Evolutionary conservation across 2,329 filamentous ascomycete genomes (phyloP).

Genomic region (Talaromyces albobiverticillius): DNA sequence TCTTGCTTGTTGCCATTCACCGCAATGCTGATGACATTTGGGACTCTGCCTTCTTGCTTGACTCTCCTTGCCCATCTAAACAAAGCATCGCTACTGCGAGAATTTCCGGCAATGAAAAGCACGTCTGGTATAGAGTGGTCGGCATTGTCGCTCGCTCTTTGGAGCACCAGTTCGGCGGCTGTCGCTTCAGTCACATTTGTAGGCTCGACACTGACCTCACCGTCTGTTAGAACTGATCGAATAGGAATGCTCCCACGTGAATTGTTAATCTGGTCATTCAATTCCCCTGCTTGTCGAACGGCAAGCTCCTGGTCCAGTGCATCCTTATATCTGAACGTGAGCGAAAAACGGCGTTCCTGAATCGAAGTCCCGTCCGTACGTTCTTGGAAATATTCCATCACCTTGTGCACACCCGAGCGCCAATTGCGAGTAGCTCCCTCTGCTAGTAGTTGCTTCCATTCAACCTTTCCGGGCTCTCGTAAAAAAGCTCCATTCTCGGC

Average conservation of each 20-base stretch:
- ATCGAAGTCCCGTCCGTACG: constrained; percentile 81
- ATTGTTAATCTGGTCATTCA: constrained; percentile 90
- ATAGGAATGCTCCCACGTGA: constrained; percentile 78
- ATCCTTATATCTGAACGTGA: constrained; percentile 82
- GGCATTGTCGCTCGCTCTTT: constrained; percentile 31
- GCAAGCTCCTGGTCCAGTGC: constrained; percentile 73
- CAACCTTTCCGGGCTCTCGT: constrained; percentile 60
- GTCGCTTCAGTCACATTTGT: constrained; percentile 82
- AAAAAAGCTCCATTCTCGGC: constrained; percentile 92
- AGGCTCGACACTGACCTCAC: constrained; percentile 78
- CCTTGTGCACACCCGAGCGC: constrained; percentile 77
- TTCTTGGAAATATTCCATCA: constrained; percentile 84
- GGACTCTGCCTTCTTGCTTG: constrained; percentile 53
- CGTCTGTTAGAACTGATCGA: constrained; percentile 76
- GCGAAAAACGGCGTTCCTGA: constrained; percentile 79
- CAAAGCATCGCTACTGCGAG: constrained; percentile 83
- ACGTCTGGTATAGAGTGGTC: constrained; percentile 64
- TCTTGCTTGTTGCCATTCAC: constrained; percentile 70
- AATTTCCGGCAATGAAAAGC: constrained; percentile 81
- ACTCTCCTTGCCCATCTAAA: constrained; percentile 91
- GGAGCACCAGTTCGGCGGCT: constrained; percentile 69
- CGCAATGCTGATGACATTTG: constrained; percentile 76
- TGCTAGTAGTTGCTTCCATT: constrained; percentile 76
- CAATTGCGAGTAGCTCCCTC: constrained; percentile 66
- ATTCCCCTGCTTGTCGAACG: constrained; percentile 78